A percentile compares a stretch with the other conserved stretches of the same genome.
These are phyloP conservation scores for Xylaria multiplex DNA, from an alignment of 2,329 filamentous ascomycete genomes.

Conservation along the genomic window DNA sequence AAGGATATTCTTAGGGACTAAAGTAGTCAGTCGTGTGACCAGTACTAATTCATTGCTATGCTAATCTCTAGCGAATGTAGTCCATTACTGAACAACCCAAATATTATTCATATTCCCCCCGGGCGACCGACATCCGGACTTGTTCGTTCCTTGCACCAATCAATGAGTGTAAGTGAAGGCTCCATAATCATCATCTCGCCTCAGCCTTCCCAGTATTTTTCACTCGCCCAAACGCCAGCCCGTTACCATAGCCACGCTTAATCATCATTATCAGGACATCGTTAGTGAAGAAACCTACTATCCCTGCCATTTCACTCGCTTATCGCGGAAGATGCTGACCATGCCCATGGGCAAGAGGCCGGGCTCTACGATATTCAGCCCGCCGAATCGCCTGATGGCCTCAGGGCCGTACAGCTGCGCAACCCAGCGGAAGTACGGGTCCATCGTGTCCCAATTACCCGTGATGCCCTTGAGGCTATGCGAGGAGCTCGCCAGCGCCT, in stretches of 20 bases:
- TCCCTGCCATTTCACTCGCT: conserved; percentile 56
- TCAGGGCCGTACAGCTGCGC: conserved; percentile 57
- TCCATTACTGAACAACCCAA: neutral
- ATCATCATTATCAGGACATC: neutral
- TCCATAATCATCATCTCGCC: neutral
- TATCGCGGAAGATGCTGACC: conserved; percentile 57
- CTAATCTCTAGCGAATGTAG: neutral
- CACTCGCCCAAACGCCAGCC: neutral
- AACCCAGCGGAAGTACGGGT: conserved; percentile 61
- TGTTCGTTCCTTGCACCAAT: neutral
- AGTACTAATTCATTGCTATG: neutral
- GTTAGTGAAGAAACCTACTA: conserved; percentile 16
- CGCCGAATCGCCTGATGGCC: conserved; percentile 57
- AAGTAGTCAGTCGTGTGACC: neutral
- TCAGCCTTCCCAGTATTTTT: neutral
- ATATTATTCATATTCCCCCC: neutral
- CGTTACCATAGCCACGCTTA: neutral
- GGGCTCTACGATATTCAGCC: conserved; percentile 56
- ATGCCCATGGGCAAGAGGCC: conserved; percentile 59
- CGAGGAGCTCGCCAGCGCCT: conserved; percentile 31
- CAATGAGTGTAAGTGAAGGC: neutral
- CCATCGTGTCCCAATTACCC: conserved; percentile 48
- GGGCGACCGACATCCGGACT: neutral
- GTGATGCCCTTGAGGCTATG: conserved; percentile 21
- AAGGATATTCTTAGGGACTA: neutral